Percentiles rank a stretch among this genome's conserved stretches.
Evolutionary conservation across 169 alveolate genomes (phyloP).

Genomic region (Babesia sp.): DNA sequence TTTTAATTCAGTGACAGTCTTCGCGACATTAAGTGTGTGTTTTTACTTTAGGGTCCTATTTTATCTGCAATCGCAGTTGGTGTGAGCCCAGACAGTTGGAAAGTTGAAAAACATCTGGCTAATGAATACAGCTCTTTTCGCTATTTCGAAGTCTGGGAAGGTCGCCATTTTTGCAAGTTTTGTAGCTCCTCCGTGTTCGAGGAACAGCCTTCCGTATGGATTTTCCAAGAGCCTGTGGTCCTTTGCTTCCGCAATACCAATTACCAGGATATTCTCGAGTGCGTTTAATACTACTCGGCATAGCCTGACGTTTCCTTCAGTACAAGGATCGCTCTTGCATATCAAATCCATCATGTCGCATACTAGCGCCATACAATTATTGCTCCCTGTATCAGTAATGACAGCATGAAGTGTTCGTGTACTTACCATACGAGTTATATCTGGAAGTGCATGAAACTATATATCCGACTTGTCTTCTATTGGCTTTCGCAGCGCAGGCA

Average conservation of each 20-base stretch:
- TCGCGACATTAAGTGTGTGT: too few species aligned
- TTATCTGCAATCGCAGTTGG: neutral
- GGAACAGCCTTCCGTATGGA: conserved; percentile 82
- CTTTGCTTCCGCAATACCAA: conserved; percentile 79
- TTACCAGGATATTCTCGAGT: conserved; percentile 78
- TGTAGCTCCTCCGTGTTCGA: conserved; percentile 67
- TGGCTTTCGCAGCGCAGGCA: conserved; percentile 82
- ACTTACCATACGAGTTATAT: conserved; percentile 16
- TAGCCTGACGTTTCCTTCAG: conserved; percentile 82
- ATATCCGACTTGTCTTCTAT: conserved; percentile 81
- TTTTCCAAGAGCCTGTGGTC: conserved; percentile 78
- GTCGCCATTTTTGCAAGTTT: conserved; percentile 31
- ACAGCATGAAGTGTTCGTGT: conserved; percentile 38
- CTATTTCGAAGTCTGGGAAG: conserved; percentile 60
- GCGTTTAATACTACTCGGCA: conserved; percentile 82
- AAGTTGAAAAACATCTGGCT: conserved; percentile 16
- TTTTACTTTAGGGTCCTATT: neutral
- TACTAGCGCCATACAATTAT: conserved; percentile 72
- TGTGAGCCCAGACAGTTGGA: conserved; percentile 12
- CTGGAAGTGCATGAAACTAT: conserved; percentile 82
- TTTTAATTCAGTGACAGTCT: too few species aligned
- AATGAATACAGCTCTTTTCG: conserved; percentile 41
- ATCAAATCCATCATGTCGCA: conserved; percentile 84
- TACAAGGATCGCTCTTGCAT: conserved; percentile 80
- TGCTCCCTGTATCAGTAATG: conserved; percentile 38